Percentiles rank a stretch among this genome's conserved stretches.
phyloP scores from a whole-genome alignment of 257 asterid genomes.

The Pogostemon cablin region DNA sequence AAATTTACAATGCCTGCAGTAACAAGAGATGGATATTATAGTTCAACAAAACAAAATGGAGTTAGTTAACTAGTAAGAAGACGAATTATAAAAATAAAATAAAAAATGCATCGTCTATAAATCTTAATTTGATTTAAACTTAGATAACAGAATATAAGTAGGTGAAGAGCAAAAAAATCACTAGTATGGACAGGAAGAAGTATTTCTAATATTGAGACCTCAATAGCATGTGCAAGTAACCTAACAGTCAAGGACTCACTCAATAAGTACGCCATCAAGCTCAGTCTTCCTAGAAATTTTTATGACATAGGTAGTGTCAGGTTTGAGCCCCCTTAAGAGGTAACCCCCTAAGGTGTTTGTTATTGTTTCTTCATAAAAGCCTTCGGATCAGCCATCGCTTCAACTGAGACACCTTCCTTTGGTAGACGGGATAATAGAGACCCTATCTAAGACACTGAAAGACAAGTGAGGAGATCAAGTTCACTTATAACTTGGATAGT shows the following conservation, averaged over 20 bases:
- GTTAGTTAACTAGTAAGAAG: no score
- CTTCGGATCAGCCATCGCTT: conserved; percentile 90
- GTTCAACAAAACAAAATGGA: no score
- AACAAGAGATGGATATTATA: no score
- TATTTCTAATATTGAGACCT: conserved; percentile 20
- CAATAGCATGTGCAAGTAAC: conserved; percentile 46
- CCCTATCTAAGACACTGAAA: conserved; percentile 84
- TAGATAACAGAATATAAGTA: no score
- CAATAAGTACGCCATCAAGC: conserved; percentile 52
- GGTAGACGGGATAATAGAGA: conserved; percentile 93
- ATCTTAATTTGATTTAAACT: no score
- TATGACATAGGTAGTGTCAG: conserved; percentile 70
- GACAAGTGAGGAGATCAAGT: conserved; percentile 32
- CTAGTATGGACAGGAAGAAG: background rate
- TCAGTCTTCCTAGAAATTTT: conserved; percentile 73
- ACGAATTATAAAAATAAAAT: no score
- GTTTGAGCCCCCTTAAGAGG: conserved; percentile 92
- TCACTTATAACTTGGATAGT: background rate
- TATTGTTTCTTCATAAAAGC: conserved; percentile 86
- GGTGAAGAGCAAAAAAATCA: conserved; percentile 7
- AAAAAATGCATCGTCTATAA: no score
- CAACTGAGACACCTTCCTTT: conserved; percentile 81
- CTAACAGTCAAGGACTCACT: conserved; percentile 87
- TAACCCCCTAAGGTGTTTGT: conserved; percentile 82
- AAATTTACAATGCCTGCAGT: no score